Conservation (phyloP, 2,329 filamentous ascomycete genomes). For the Hypoxylon rubiginosum region DNA sequence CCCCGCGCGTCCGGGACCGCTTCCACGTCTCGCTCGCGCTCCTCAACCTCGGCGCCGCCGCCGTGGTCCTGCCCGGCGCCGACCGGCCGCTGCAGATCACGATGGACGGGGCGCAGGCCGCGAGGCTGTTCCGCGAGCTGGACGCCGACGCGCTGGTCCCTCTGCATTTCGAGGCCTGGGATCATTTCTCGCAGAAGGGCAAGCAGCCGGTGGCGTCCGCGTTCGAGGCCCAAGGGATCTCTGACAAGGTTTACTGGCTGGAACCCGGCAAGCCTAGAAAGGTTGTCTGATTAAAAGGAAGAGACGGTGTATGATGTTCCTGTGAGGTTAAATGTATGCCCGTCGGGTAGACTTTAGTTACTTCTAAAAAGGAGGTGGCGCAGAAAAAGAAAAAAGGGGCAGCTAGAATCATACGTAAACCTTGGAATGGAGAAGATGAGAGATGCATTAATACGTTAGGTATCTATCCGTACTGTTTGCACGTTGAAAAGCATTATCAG, state of each 20-base stretch:
- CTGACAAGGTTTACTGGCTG: conserved; percentile 54
- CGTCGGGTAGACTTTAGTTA: too few species aligned
- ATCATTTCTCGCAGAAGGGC: conserved; percentile 57
- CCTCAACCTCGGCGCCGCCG: conserved; percentile 58
- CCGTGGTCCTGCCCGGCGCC: conserved; percentile 40
- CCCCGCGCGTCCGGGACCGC: conserved; percentile 48
- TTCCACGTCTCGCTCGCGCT: conserved; percentile 57
- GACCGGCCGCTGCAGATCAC: conserved; percentile 55
- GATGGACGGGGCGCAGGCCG: conserved; percentile 60
- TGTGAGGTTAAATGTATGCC: too few species aligned
- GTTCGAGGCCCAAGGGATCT: conserved; percentile 54
- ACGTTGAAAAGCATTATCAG: too few species aligned
- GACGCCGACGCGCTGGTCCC: conserved; percentile 59
- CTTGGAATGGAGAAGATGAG: too few species aligned
- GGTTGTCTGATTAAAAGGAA: conserved; percentile 13
- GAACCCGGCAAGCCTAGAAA: conserved; percentile 42
- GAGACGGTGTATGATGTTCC: too few species aligned
- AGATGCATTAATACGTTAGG: too few species aligned
- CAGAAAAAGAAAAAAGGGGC: too few species aligned
- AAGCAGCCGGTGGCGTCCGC: conserved; percentile 48
- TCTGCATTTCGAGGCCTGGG: conserved; percentile 63
- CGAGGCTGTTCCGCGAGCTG: conserved; percentile 55
- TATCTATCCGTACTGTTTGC: too few species aligned
- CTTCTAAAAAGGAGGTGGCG: too few species aligned
- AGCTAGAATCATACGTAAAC: too few species aligned